These are phyloP conservation scores for Leptomonas seymouri DNA, from an alignment of 208 protist species.

Conservation along the genomic window DNA sequence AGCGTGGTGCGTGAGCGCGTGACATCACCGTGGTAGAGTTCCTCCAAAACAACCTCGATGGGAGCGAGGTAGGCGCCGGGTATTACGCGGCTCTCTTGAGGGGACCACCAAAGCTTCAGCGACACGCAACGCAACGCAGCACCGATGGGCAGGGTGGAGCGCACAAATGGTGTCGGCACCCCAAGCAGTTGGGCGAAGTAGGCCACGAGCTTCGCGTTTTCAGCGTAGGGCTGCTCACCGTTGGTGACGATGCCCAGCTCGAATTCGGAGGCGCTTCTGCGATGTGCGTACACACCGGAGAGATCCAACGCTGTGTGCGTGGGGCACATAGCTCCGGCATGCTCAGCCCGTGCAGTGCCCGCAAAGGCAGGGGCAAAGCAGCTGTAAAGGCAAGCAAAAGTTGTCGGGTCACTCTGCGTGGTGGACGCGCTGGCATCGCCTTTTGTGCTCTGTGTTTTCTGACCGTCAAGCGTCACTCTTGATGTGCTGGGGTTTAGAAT, in stretches of 20 bases:
- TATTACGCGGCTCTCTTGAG: slow-evolving; percentile 45
- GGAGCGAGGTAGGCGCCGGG: slow-evolving; percentile 47
- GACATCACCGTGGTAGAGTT: slow-evolving; percentile 14
- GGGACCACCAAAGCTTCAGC: slow-evolving; percentile 67
- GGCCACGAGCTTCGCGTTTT: slow-evolving; percentile 20
- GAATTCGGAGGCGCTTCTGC: slow-evolving; percentile 20
- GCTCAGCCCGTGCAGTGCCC: background rate
- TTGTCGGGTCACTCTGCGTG: too few species aligned
- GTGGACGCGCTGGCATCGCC: too few species aligned
- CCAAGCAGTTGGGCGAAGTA: slow-evolving; percentile 22
- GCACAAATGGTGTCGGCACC: slow-evolving; percentile 7
- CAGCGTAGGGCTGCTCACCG: slow-evolving; percentile 12
- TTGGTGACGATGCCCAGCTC: slow-evolving; percentile 55
- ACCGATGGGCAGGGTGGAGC: slow-evolving; percentile 49
- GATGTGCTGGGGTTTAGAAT: slow-evolving; percentile 9
- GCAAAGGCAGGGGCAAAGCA: background rate
- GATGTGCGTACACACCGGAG: slow-evolving; percentile 51
- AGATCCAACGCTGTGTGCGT: background rate
- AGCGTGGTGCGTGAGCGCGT: background rate
- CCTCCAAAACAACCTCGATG: slow-evolving; percentile 51
- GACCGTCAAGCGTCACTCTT: background rate
- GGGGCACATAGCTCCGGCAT: background rate
- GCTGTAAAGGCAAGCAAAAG: too few species aligned
- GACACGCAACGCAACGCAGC: slow-evolving; percentile 40
- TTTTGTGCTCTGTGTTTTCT: background rate